Base-by-base conservation (phyloP, 371 early-diverging fungal genomes). In the Synchytrium microbalum region DNA sequence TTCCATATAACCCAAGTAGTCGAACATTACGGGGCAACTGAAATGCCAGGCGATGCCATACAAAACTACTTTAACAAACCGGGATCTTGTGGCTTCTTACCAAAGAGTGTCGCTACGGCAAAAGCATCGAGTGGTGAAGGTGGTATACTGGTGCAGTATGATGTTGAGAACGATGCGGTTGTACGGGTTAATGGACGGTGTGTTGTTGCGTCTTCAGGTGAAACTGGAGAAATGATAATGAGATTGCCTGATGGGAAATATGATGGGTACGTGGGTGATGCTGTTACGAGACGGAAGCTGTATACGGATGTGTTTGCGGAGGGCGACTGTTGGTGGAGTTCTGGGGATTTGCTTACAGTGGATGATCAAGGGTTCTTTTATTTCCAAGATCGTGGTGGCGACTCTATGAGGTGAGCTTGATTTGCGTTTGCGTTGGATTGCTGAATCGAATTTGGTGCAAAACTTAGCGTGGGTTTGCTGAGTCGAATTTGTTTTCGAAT, bases 361-460 rank as follows among this genome's bases (percentile, higher is more conserved):
- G 81, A 81, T 62, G 55, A 61, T 5, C 75, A 80, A 16, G 87
- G 86, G 1, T 85, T 76, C 69, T 84, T 75, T 66, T 87, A 81
- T 72, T 88, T 90, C 76, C 82, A 82, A 16, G 89, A 88, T 58
- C 84, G 90, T 26, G 69, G 84, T 24, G 89, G 89, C 1, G 89
- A 90, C 53, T 85, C 88, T n/a, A n/a, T n/a, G n/a, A n/a, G n/a
- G n/a, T n/a, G n/a, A n/a, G n/a, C n/a, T n/a, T n/a, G n/a, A 0
- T 89, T 88, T 75, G 57, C 71, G 14, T 24, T 23, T 58, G 51
- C 57, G 57, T 10, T 3, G 23, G 23, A 8, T 19, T n/a, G n/a
- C n/a, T n/a, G n/a, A n/a, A n/a, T 27, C 8, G 16, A 10, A 8
- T 57, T 62, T 30, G n/a, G 14, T n/a, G 10, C 26, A 52, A 19